Base-by-base conservation (phyloP, 148 eudicot genomes). In the Camellia japonica region DNA sequence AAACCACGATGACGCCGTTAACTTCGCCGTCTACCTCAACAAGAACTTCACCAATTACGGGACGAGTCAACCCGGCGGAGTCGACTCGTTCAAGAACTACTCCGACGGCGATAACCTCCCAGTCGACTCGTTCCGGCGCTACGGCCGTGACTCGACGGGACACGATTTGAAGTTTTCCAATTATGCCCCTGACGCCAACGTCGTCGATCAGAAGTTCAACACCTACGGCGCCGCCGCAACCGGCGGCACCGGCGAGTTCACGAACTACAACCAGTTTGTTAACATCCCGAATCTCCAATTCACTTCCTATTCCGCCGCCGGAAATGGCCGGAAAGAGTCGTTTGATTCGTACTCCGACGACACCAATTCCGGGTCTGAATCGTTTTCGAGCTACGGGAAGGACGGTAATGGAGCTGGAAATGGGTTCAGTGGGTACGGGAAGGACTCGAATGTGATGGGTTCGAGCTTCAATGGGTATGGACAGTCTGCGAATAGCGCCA, bases 31-130 rank as follows among this genome's bases (percentile, higher is more conserved):
- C 0, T 94, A 94, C 83, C 46, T 74, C 1, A 79, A 86, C 79
- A 69, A 80, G 41, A 94, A 93, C 85, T 94, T 94, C 79, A 88
- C 94, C 55, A 94, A 90, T 82, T 94, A 94, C 76, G 98, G 97
- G 12, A 80, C 90, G 8, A 83, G 73, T 0, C 76, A 80, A 0
- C 74, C 81, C 52, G 95, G 95, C 1, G 92, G 90, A 0, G 7
- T 30, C 2, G 91, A 93, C 80, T 70, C 86, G 16, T 94, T 94
- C 78, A 85, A 81, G 77, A 86, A 80, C 51, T 94, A 94, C 82
- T 88, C 93, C 7, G 63, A 20, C 13, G 81, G 70, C 4, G 85
- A 78, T 41, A 90, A 82, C 56, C 23, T 82, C 44, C 84, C 91
- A 0, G 41, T 83, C 44, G 76, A 90, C 76, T 74, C 88, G 11